phyloP scores from a whole-genome alignment of 2,329 filamentous ascomycete genomes.

The Cadophora malorum region DNA sequence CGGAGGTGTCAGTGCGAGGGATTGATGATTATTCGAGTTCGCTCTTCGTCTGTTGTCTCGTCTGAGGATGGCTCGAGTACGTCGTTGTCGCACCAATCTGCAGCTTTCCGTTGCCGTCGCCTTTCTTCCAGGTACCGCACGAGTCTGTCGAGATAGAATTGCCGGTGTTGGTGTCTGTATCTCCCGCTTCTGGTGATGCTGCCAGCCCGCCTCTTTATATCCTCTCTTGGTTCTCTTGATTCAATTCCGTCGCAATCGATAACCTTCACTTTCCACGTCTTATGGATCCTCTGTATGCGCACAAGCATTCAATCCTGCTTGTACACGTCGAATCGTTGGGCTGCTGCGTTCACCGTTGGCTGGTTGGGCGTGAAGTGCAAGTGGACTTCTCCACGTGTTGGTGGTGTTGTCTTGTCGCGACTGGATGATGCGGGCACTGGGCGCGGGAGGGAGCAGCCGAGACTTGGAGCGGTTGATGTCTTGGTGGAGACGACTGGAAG shows the following conservation, averaged over 20 bases:
- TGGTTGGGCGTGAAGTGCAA: not conserved
- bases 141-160: not conserved
- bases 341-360: slow-evolving; percentile 3
- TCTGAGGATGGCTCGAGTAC: slow-evolving; percentile 3
- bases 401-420: slow-evolving; percentile 11
- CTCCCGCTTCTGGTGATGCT: not conserved
- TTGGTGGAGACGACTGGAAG: not conserved
- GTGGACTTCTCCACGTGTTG: slow-evolving; percentile 8
- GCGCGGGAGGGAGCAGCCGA: not conserved
- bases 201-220: slow-evolving; percentile 3
- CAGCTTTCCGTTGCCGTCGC: not conserved
- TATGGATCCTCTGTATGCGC: slow-evolving; percentile 8
- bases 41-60: not conserved
- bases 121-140: not conserved
- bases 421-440: slow-evolving; percentile 1
- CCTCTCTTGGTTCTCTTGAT: not conserved
- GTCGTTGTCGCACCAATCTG: slow-evolving; percentile 1
- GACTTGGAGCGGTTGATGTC: not conserved
- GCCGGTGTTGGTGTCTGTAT: not conserved
- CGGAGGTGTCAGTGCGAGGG: not conserved
- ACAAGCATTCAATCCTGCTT: slow-evolving; percentile 6
- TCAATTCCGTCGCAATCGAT: slow-evolving; percentile 4
- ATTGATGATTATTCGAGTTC: not conserved
- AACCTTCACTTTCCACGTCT: slow-evolving; percentile 10
- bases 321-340: slow-evolving; percentile 8